Percentiles rank a stretch among this genome's conserved stretches.
These are phyloP conservation scores for Thalassia testudinum DNA, from an alignment of 116 monocot species.

Conservation along the genomic window DNA sequence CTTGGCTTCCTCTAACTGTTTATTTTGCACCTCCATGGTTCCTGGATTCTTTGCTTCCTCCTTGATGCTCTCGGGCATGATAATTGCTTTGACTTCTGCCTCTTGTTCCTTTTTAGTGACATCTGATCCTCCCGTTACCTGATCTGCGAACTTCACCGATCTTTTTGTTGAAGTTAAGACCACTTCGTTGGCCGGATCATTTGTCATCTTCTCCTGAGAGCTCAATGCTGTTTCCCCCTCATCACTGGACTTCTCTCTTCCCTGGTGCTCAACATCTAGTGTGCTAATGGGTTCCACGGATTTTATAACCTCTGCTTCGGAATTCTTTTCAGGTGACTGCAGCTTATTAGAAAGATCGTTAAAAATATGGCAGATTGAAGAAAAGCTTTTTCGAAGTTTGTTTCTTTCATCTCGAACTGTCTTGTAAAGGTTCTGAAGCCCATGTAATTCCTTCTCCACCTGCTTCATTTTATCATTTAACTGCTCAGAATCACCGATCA, in stretches of 20 bases:
- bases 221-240: background rate
- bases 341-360: slow-evolving; percentile 32
- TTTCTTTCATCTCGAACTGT: slow-evolving; percentile 20
- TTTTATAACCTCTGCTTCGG: background rate
- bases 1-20: background rate
- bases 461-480: slow-evolving; percentile 29
- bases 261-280: background rate
- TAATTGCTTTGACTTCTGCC: background rate
- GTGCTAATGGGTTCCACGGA: background rate
- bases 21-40: background rate
- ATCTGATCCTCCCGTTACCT: too few relatives aligned
- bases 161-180: too few relatives aligned
- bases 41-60: background rate
- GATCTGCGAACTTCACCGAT: too few relatives aligned
- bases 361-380: slow-evolving; percentile 19
- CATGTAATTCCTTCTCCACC: slow-evolving; percentile 38
- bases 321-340: slow-evolving; percentile 12
- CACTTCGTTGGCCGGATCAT: too few relatives aligned
- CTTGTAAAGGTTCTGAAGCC: slow-evolving; percentile 30
- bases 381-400: slow-evolving; percentile 14
- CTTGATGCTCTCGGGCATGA: background rate
- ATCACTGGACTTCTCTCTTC: background rate
- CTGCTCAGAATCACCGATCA: slow-evolving; percentile 15
- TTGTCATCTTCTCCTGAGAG: background rate
- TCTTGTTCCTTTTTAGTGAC: background rate